Evolutionary conservation across 1,284 basidiomycete species (phyloP).

Genomic region (Fistulina hepatica): DNA sequence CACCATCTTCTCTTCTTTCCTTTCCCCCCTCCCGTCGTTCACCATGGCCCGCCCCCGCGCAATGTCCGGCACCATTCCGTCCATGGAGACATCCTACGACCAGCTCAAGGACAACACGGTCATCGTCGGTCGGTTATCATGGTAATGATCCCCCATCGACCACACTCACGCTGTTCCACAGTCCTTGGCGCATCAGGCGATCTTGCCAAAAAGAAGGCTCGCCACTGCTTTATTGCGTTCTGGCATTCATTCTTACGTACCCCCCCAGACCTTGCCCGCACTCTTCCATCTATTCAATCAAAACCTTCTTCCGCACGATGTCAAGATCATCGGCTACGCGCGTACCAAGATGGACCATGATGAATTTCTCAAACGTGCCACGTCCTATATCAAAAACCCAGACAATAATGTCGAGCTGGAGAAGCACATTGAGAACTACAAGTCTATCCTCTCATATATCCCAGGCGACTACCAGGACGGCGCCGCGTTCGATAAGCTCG

Average conservation of each 20-base stretch:
- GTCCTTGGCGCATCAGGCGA: slow-evolving; percentile 97
- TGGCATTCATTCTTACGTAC: slow-evolving; percentile 7
- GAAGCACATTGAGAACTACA: slow-evolving; percentile 71
- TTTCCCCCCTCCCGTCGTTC: slow-evolving; percentile 7
- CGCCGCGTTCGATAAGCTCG: slow-evolving; percentile 67
- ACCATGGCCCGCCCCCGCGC: slow-evolving; percentile 40
- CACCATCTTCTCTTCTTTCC: slow-evolving; percentile 7
- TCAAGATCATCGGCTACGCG: slow-evolving; percentile 90
- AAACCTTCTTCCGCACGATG: slow-evolving; percentile 70
- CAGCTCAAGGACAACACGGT: slow-evolving; percentile 78
- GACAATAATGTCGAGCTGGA: slow-evolving; percentile 48
- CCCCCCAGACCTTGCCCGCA: slow-evolving; percentile 78
- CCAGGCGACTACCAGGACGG: slow-evolving; percentile 82
- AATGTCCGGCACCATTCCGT: slow-evolving; percentile 75
- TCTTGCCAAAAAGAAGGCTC: slow-evolving; percentile 97
- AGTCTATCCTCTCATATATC: slow-evolving; percentile 69
- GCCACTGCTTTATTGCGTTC: slow-evolving; percentile 11
- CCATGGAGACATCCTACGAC: slow-evolving; percentile 67
- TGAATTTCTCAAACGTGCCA: slow-evolving; percentile 78
- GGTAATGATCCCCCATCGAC: slow-evolving; percentile 12
- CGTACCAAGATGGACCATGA: slow-evolving; percentile 86
- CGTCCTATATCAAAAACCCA: slow-evolving; percentile 74
- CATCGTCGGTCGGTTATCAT: slow-evolving; percentile 59
- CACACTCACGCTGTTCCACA: slow-evolving; percentile 22
- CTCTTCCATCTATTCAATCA: slow-evolving; percentile 81